These are phyloP conservation scores for Gigaspora rosea DNA, from an alignment of 192 early-diverging fungal species.

Conservation along the genomic window DNA sequence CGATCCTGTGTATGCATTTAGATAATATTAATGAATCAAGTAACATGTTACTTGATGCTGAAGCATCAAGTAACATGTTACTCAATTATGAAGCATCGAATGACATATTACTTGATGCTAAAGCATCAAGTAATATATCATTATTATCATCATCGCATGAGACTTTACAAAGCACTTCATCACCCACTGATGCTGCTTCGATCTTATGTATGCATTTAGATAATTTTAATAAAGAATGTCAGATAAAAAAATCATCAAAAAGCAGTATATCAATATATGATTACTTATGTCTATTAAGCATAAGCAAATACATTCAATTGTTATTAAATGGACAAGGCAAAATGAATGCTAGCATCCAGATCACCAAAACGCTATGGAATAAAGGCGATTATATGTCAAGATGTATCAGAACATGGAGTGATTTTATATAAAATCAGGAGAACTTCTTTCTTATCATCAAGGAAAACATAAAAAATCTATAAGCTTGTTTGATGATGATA, in stretches of 20 bases:
- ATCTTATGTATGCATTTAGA: neutral
- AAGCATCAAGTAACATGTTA: too few species aligned
- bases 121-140: too few species aligned
- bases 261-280: neutral
- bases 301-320: neutral
- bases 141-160: too few species aligned
- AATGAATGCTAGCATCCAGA: too few species aligned
- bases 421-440: neutral
- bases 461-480: neutral
- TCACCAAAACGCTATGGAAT: neutral
- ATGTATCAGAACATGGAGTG: neutral
- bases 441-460: neutral
- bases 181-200: neutral
- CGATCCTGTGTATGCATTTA: neutral
- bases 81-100: too few species aligned
- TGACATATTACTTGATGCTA: too few species aligned
- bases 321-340: too few species aligned
- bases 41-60: too few species aligned
- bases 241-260: neutral
- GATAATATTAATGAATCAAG: too few species aligned
- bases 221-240: neutral
- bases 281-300: neutral
- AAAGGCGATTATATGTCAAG: neutral
- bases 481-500: neutral
- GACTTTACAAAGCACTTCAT: too few species aligned